Conservation (phyloP, 257 asterid genomes). For the Perilla frutescens region DNA sequence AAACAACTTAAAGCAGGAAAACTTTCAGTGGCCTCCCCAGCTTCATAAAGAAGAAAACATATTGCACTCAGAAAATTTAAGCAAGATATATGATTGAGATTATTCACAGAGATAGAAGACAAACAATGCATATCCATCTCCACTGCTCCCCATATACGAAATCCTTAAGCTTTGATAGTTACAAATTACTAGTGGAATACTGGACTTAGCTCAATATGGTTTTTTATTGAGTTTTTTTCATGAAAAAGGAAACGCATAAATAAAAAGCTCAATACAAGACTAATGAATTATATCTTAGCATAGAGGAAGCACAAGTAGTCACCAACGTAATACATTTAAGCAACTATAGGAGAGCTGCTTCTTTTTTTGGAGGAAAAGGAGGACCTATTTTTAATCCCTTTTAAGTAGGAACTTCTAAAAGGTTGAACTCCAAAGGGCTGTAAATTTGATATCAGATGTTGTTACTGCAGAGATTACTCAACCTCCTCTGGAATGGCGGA, state of each 20-base stretch:
- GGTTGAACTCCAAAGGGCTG: too few species aligned
- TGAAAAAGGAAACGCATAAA: not conserved
- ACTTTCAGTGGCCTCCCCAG: not conserved
- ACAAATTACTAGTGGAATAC: not conserved
- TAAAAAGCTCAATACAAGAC: not conserved
- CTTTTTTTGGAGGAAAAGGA: not conserved
- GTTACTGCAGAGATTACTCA: not conserved
- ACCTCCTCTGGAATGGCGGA: not conserved
- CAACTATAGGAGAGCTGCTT: not conserved
- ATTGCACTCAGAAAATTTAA: not conserved
- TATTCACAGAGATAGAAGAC: not conserved
- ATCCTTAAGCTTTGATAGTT: not conserved
- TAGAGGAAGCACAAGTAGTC: not conserved
- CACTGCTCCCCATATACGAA: too few species aligned
- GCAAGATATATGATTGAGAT: not conserved
- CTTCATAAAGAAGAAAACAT: slow-evolving; percentile 4
- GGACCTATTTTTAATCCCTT: too few species aligned
- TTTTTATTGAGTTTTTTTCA: too few species aligned
- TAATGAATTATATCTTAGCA: not conserved
- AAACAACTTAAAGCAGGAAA: slow-evolving; percentile 3
- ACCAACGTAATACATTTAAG: not conserved
- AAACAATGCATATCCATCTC: not conserved
- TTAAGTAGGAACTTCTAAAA: too few species aligned
- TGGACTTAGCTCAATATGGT: not conserved
- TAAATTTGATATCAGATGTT: too few species aligned